A percentile compares a stretch with the other conserved stretches of the same genome.
These are phyloP conservation scores for Lobosporangium transversale DNA, from an alignment of 192 early-diverging fungal species.

Conservation along the genomic window DNA sequence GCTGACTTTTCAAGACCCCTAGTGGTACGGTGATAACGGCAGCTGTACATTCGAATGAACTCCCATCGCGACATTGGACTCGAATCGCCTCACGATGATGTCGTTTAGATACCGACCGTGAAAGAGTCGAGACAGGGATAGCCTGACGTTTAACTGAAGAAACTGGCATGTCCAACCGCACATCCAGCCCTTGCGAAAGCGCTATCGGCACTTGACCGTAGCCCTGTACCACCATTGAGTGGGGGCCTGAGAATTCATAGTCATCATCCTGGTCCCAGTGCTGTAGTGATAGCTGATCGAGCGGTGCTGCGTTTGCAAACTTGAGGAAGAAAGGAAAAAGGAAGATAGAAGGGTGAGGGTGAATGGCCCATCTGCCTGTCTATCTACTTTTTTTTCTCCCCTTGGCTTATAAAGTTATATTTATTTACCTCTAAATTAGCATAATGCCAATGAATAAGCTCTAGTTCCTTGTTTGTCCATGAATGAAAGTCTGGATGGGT, in stretches of 20 bases:
- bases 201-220: conserved; percentile 51
- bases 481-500: conserved; percentile 41
- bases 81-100: conserved; percentile 9
- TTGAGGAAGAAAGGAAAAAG: not conserved
- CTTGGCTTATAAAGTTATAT: too few species aligned
- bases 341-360: too few species aligned
- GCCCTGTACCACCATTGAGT: conserved; percentile 46
- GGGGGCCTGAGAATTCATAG: conserved; percentile 53
- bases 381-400: too few species aligned
- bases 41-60: conserved; percentile 9
- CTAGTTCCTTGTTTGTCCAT: conserved; percentile 43
- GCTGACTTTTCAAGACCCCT: conserved; percentile 44
- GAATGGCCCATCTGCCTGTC: too few species aligned
- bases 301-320: conserved; percentile 57
- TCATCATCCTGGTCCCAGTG: conserved; percentile 60
- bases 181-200: conserved; percentile 47
- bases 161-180: conserved; percentile 45
- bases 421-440: conserved; percentile 55
- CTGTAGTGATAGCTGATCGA: conserved; percentile 47
- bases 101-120: not conserved
- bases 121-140: too few species aligned
- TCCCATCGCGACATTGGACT: conserved; percentile 31
- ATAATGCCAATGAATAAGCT: conserved; percentile 59
- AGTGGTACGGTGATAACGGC: conserved; percentile 48
- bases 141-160: conserved; percentile 15